A percentile compares a stretch with the other conserved stretches of the same genome.
phyloP scores from a whole-genome alignment of 2,329 filamentous ascomycete species.

The Chaetomiaceae sp. region DNA sequence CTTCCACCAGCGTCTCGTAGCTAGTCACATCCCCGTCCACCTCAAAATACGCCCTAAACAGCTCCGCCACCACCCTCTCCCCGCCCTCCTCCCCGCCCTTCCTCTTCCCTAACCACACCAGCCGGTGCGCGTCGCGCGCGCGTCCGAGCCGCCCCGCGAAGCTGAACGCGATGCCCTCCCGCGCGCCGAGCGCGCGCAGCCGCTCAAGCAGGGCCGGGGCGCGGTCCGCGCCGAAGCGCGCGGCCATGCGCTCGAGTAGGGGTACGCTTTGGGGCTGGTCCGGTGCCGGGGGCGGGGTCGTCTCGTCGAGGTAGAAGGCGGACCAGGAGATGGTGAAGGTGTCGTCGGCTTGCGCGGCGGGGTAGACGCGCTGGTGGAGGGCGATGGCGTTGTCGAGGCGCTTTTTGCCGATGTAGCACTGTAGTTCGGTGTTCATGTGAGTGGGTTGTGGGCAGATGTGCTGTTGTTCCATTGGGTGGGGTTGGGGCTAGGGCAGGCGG shows the following conservation, averaged over 20 bases:
- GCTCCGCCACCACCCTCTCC: constrained; percentile 55
- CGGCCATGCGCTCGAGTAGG: constrained; percentile 22
- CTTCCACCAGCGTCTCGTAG: constrained; percentile 44
- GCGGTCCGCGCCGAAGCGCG: neutral
- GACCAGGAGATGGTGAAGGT: constrained; percentile 67
- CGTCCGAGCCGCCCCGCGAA: constrained; percentile 64
- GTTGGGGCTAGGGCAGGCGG: too few species aligned
- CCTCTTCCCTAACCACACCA: constrained; percentile 61
- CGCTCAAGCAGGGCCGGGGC: neutral
- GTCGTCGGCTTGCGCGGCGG: constrained; percentile 47
- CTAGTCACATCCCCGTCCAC: constrained; percentile 56
- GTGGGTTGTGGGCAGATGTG: neutral
- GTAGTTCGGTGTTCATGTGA: neutral
- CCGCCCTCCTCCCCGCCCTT: constrained; percentile 33
- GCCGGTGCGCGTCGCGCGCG: neutral
- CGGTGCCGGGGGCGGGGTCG: too few species aligned
- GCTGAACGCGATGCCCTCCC: constrained; percentile 65
- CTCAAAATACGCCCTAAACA: constrained; percentile 62
- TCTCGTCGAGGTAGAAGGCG: constrained; percentile 72
- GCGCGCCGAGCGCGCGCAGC: constrained; percentile 40
- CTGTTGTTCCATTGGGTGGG: neutral
- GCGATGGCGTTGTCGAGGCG: constrained; percentile 65
- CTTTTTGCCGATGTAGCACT: constrained; percentile 73
- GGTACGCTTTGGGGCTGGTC: constrained; percentile 42
- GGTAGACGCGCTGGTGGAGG: constrained; percentile 55